Percentiles rank a stretch among this genome's conserved stretches.
phyloP scores from a whole-genome alignment of 2,329 filamentous ascomycete genomes.

The Talaromyces marneffei region DNA sequence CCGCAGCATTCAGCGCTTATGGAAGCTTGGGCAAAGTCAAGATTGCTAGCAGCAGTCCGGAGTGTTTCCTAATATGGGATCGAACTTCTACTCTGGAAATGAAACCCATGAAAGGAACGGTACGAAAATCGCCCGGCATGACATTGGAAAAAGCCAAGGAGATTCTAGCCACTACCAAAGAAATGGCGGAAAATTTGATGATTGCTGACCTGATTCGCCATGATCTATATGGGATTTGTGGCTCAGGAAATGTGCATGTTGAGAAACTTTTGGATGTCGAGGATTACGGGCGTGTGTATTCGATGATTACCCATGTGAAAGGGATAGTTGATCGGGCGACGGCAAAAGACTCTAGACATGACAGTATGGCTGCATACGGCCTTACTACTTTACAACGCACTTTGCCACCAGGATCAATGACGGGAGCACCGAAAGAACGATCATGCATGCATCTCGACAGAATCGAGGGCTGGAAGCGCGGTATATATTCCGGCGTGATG shows the following conservation, averaged over 20 bases:
- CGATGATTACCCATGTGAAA: slow-evolving; percentile 84
- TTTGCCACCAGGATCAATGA: slow-evolving; percentile 91
- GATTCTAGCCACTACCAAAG: slow-evolving; percentile 75
- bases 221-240: slow-evolving; percentile 80
- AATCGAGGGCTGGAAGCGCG: slow-evolving; percentile 60
- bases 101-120: slow-evolving; percentile 93
- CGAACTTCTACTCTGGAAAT: slow-evolving; percentile 51
- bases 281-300: slow-evolving; percentile 84
- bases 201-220: slow-evolving; percentile 96
- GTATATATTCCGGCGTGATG: slow-evolving; percentile 81
- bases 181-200: slow-evolving; percentile 95
- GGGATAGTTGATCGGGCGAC: slow-evolving; percentile 44
- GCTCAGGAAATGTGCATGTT: slow-evolving; percentile 66
- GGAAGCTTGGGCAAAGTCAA: slow-evolving; percentile 64
- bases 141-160: slow-evolving; percentile 66
- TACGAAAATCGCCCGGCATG: slow-evolving; percentile 65
- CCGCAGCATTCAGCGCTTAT: slow-evolving; percentile 80
- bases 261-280: slow-evolving; percentile 78
- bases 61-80: slow-evolving; percentile 74
- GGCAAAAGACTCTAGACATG: slow-evolving; percentile 26
- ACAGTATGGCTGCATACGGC: slow-evolving; percentile 43
- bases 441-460: slow-evolving; percentile 74
- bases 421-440: slow-evolving; percentile 88
- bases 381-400: slow-evolving; percentile 70
- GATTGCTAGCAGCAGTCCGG: slow-evolving; percentile 76